These are phyloP conservation scores for Trichosporon inkin DNA, from an alignment of 1,284 basidiomycete genomes.

Conservation along the genomic window DNA sequence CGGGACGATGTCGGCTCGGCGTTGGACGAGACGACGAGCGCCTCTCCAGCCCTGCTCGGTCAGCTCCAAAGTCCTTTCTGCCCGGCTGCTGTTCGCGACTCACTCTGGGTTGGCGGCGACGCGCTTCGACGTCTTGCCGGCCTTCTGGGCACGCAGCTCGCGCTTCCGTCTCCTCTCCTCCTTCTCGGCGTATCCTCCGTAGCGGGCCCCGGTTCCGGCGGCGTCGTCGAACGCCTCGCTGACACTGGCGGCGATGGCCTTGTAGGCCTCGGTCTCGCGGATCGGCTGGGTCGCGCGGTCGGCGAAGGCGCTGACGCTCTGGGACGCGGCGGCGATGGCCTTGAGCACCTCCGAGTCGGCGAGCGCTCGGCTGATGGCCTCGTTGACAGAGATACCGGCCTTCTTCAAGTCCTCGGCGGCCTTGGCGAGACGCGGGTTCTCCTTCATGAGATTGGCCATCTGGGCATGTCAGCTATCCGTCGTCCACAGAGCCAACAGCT, in stretches of 20 bases:
- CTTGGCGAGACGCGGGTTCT: conserved; percentile 85
- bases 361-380: conserved; percentile 86
- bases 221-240: conserved; percentile 92
- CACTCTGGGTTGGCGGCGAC: conserved; percentile 73
- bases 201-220: conserved; percentile 58
- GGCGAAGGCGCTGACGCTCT: conserved; percentile 67
- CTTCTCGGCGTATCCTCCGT: conserved; percentile 90
- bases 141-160: conserved; percentile 72
- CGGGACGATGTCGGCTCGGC: conserved; percentile 51
- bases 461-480: conserved; percentile 41
- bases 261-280: conserved; percentile 92
- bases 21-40: conserved; percentile 68
- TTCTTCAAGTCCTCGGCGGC: conserved; percentile 88
- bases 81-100: conserved; percentile 51
- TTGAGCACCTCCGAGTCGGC: conserved; percentile 86
- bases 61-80: conserved; percentile 2
- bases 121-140: conserved; percentile 61
- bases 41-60: conserved; percentile 68
- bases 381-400: conserved; percentile 84
- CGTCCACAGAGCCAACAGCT: too few relatives aligned
- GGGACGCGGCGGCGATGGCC: conserved; percentile 70
- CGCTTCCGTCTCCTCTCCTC: conserved; percentile 73
- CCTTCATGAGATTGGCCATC: conserved; percentile 90
- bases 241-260: conserved; percentile 80
- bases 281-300: conserved; percentile 85